phyloP scores from a whole-genome alignment of 345 rosid species.

The Orychophragmus violaceus region DNA sequence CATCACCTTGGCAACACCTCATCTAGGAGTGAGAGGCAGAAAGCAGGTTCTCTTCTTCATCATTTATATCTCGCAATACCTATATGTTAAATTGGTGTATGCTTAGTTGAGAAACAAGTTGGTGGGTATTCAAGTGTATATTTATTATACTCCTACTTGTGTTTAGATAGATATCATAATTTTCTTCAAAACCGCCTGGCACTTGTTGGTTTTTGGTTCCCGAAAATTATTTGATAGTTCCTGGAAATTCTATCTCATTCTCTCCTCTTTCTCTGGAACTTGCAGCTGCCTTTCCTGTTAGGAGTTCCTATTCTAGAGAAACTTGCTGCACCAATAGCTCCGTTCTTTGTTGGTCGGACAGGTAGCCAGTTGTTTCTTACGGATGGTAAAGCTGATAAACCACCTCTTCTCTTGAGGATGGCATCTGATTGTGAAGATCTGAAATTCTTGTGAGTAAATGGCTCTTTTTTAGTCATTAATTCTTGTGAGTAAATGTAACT shows the following conservation, averaged over 20 bases:
- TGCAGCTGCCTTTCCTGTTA: constrained; percentile 85
- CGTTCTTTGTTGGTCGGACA: constrained; percentile 65
- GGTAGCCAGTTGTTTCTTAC: constrained; percentile 87
- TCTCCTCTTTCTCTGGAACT: not conserved
- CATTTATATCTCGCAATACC: not conserved
- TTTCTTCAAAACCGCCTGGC: not conserved
- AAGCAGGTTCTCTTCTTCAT: constrained; percentile 59
- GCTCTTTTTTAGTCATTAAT: no score
- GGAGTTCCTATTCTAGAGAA: constrained; percentile 85
- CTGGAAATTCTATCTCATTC: constrained; percentile 1
- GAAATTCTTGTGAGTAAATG: constrained; percentile 57
- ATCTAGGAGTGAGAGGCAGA: constrained; percentile 96
- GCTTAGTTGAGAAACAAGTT: constrained; percentile 12
- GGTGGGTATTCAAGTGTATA: no score
- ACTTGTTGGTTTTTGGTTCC: not conserved
- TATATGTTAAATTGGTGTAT: not conserved
- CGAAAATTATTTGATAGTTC: not conserved
- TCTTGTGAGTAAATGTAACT: no score
- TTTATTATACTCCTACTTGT: not conserved
- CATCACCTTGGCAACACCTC: constrained; percentile 96
- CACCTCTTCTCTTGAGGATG: constrained; percentile 90
- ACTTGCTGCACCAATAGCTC: constrained; percentile 83
- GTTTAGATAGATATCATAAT: not conserved
- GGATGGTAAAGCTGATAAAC: constrained; percentile 73
- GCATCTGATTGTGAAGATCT: constrained; percentile 76